Percentiles rank a stretch among this genome's conserved stretches.
These are phyloP conservation scores for Babesia bovis DNA, from an alignment of 169 alveolate genomes.

Conservation along the genomic window DNA sequence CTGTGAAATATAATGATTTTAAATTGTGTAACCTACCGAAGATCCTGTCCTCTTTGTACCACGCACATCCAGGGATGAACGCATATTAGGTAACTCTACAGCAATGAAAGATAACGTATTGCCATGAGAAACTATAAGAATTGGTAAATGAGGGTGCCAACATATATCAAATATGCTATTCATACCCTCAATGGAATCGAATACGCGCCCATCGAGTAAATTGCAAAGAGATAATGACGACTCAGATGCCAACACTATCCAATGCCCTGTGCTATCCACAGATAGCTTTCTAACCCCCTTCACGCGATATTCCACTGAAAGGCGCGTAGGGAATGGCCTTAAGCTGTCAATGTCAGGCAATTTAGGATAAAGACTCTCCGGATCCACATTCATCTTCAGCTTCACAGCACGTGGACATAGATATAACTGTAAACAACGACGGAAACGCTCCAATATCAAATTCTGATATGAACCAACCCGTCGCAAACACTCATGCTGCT, in stretches of 20 bases:
- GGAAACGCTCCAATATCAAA: constrained; percentile 80
- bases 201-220: constrained; percentile 39
- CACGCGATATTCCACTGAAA: constrained; percentile 52
- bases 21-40: background rate
- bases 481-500: constrained; percentile 84
- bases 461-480: constrained; percentile 86
- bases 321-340: constrained; percentile 54
- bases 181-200: constrained; percentile 35
- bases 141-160: constrained; percentile 64
- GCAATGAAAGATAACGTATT: constrained; percentile 34
- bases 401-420: constrained; percentile 90
- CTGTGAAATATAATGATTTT: background rate
- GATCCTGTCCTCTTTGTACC: constrained; percentile 7
- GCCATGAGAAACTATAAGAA: constrained; percentile 42
- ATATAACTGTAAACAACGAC: constrained; percentile 90
- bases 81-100: constrained; percentile 43
- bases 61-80: background rate
- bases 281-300: constrained; percentile 3
- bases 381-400: constrained; percentile 86
- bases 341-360: constrained; percentile 52
- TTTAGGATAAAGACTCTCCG: constrained; percentile 55
- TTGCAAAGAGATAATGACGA: constrained; percentile 12
- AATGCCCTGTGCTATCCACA: constrained; percentile 46
- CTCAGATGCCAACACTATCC: constrained; percentile 28
- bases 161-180: constrained; percentile 17